Evolutionary conservation across 176 grass and related monocot genomes (phyloP), one percentile per base, ranked within the genome.

Genomic region (Puccinellia tenuiflora): DNA sequence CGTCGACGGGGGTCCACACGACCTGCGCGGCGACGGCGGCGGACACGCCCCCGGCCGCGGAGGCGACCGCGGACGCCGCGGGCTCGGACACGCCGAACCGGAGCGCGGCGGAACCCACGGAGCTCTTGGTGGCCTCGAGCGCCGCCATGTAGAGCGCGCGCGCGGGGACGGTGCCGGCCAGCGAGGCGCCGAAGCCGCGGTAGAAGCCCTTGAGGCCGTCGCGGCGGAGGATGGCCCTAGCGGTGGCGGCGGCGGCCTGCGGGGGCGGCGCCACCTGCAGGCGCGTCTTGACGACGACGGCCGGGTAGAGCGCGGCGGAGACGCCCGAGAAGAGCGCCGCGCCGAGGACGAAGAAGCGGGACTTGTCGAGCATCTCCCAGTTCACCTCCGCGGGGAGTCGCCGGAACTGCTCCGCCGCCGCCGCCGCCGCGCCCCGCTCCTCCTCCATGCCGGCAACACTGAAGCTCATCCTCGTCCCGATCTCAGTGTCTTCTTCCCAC

Each of bases 351-450:
- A 99, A 99, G 87, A 99, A 99, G 7, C 96, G 84, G 22, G 93
- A 99, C 87, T 99, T 99, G 84, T 99, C 96, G 1, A 99, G 93
- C 93, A 96, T 99, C 96, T 99, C 96, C 96, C 96, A 99, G 91
- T 91, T 93, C 61, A 99, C 93, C 87, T 99, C 96, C 3, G 91
- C 96, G 9, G 96, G 96, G 0, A 99, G 52, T 2, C 86, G 54
- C 17, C 73, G 76, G 42, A 69, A 73, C 89, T 80, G 62, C 0
- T 52, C 83, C 0, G 64, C 84, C 1, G 78, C 84, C 30, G 82
- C 85, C 26, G 72, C 86, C n/a, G n/a, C n/a, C n/a, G n/a, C n/a
- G n/a, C n/a, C 71, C 15, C 54, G 70, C 55, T 81, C 86, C 84
- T 98, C 87, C 64, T 90, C 90, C 77, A 84, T 90, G 66, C 85